These are phyloP conservation scores for Acanthamoeba rhysodes DNA, from an alignment of 208 protist species.

Conservation along the genomic window DNA sequence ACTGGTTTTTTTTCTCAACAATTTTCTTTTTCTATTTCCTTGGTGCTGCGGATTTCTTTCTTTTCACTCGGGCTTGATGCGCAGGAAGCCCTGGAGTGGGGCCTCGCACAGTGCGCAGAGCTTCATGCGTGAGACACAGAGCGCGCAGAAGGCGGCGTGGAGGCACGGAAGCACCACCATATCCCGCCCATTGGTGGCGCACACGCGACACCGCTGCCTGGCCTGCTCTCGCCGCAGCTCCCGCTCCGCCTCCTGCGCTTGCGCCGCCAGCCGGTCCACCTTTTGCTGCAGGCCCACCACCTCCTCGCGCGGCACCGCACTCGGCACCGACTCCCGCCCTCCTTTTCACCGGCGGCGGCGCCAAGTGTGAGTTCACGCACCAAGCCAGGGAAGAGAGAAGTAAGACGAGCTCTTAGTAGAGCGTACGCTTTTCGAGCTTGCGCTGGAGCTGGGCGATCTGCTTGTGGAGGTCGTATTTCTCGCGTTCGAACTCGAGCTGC, in stretches of 20 bases:
- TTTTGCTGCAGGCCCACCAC: conserved; percentile 23
- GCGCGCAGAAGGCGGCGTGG: conserved; percentile 13
- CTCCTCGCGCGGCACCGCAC: not conserved
- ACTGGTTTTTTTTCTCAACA: too few species aligned
- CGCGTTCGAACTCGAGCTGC: conserved; percentile 36
- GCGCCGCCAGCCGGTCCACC: not conserved
- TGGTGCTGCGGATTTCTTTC: too few species aligned
- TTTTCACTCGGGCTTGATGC: not conserved
- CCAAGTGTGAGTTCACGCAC: not conserved
- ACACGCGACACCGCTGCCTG: conserved; percentile 13
- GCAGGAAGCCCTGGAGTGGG: conserved; percentile 11
- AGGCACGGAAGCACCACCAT: conserved; percentile 60
- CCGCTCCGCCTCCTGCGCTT: conserved; percentile 6
- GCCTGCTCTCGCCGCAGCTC: conserved; percentile 17
- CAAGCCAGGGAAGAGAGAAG: not conserved
- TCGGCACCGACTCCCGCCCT: not conserved
- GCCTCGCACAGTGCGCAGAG: not conserved
- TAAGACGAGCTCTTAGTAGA: not conserved
- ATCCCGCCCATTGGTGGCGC: not conserved
- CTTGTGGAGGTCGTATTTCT: conserved; percentile 42
- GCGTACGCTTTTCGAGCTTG: conserved; percentile 36
- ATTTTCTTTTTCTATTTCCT: too few species aligned
- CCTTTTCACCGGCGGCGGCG: not conserved
- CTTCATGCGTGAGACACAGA: conserved; percentile 36
- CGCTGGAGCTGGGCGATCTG: conserved; percentile 14